Percentiles rank a stretch among this genome's conserved stretches.
Evolutionary conservation across 2,329 filamentous ascomycete genomes (phyloP).

Genomic region (Aspergillus latus): DNA sequence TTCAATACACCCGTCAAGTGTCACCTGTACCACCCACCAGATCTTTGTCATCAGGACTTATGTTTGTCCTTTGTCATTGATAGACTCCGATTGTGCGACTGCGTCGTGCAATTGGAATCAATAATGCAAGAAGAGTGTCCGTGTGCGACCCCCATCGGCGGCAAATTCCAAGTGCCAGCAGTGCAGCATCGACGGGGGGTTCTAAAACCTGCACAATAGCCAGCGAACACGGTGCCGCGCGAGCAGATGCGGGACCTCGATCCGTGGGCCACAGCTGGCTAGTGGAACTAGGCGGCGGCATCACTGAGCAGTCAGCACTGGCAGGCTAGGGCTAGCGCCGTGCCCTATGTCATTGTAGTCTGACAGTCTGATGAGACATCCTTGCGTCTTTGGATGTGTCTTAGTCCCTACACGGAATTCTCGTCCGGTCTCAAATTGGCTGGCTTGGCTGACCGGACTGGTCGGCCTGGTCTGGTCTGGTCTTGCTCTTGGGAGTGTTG

Average conservation of each 20-base stretch:
- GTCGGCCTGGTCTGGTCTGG: not conserved
- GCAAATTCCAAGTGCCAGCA: not conserved
- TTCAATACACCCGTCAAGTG: not conserved
- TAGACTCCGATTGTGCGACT: too few species aligned
- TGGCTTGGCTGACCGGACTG: not conserved
- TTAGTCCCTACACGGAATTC: not conserved
- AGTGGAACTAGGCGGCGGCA: not conserved
- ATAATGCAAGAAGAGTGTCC: too few species aligned
- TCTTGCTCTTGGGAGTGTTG: not conserved
- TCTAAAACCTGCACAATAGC: conserved; percentile 19
- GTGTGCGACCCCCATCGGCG: not conserved
- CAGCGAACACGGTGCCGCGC: conserved; percentile 9
- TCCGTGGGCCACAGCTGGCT: not conserved
- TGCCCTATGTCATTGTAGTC: not conserved
- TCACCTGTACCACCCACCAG: not conserved
- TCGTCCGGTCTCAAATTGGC: conserved; percentile 2
- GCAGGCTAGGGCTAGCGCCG: too few species aligned
- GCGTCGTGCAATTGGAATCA: too few species aligned
- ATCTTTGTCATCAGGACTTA: too few species aligned
- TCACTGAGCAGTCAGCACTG: too few species aligned
- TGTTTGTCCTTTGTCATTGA: too few species aligned
- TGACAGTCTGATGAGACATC: not conserved
- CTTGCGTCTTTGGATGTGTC: conserved; percentile 5
- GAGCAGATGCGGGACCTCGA: not conserved
- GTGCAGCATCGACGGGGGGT: not conserved